Conservation (phyloP, 176 grass and related monocot species). For the Canna indica region DNA sequence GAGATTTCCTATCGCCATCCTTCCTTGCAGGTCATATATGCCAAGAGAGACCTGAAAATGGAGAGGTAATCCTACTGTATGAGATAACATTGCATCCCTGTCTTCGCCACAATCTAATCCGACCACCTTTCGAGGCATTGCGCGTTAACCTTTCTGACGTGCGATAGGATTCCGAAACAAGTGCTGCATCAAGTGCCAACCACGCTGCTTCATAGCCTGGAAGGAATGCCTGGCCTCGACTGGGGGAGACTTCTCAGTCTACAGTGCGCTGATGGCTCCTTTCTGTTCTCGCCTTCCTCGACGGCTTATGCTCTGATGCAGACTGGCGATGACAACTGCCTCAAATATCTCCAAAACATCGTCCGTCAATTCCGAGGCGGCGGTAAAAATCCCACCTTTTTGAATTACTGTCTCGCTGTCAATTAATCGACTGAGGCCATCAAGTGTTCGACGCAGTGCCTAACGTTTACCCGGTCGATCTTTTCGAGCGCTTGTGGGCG, state of each 20-base stretch:
- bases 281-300: constrained; percentile 66
- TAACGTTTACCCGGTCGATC: constrained; percentile 74
- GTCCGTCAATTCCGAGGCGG: constrained; percentile 54
- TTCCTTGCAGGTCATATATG: constrained; percentile 41
- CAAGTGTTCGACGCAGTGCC: constrained; percentile 31
- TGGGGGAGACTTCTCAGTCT: constrained; percentile 65
- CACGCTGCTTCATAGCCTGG: constrained; percentile 66
- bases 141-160: not conserved
- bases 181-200: constrained; percentile 74
- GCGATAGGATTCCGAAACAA: constrained; percentile 54
- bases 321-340: constrained; percentile 66
- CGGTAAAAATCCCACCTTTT: constrained; percentile 31
- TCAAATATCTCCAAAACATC: constrained; percentile 45
- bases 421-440: not conserved
- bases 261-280: constrained; percentile 59
- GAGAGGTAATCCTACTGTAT: constrained; percentile 32
- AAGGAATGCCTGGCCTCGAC: constrained; percentile 64
- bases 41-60: constrained; percentile 50
- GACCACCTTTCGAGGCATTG: not conserved
- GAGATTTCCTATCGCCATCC: constrained; percentile 51
- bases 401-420: no score
- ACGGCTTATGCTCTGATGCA: constrained; percentile 73
- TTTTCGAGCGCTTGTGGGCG: constrained; percentile 61
- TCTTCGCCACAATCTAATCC: not conserved
- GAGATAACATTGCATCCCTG: not conserved